Evolutionary conservation across 139 green algal genomes (phyloP).

Genomic region (Astrephomene gubernaculifera): DNA sequence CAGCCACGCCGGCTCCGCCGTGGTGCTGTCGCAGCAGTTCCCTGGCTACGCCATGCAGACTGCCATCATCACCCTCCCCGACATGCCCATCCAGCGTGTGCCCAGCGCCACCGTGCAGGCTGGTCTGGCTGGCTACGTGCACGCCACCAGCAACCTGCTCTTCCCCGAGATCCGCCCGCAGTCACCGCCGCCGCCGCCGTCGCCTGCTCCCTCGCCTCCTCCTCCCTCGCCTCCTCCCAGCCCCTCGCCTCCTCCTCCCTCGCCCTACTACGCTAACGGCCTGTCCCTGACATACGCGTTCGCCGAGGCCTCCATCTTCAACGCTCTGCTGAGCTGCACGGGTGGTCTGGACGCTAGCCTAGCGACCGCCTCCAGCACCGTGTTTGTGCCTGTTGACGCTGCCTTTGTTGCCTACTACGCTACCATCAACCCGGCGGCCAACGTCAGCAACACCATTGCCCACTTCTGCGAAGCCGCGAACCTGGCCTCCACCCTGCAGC

Average conservation of each 20-base stretch:
- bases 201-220: not conserved
- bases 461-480: not conserved
- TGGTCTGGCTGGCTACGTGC: not conserved
- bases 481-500: not conserved
- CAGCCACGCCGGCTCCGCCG: not conserved
- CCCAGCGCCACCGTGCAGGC: not conserved
- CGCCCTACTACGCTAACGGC: not conserved
- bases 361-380: not conserved
- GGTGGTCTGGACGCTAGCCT: not conserved
- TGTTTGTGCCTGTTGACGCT: not conserved
- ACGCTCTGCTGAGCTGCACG: constrained; percentile 9
- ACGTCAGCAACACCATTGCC: not conserved
- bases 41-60: not conserved
- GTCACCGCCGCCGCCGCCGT: not conserved
- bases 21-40: not conserved
- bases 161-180: not conserved
- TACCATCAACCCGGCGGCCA: not conserved
- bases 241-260: not conserved
- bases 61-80: not conserved
- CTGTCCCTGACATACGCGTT: too few species aligned
- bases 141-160: not conserved
- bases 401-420: not conserved
- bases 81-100: not conserved
- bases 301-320: not conserved
- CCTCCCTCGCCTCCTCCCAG: not conserved